phyloP scores from a whole-genome alignment of 2,329 filamentous ascomycete species.

The Gliomastix tumulicola region DNA sequence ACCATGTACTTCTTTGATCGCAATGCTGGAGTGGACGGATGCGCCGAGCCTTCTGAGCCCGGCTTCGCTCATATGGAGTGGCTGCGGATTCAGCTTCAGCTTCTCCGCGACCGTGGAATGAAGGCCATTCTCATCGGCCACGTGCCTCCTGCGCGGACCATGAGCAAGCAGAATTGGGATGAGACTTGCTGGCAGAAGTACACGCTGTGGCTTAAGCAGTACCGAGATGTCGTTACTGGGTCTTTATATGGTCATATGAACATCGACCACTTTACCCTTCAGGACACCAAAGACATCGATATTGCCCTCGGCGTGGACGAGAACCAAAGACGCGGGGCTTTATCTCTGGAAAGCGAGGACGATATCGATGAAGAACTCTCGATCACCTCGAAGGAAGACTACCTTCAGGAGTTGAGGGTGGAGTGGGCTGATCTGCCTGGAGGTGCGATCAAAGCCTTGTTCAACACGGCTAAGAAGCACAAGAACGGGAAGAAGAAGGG shows the following conservation, averaged over 20 bases:
- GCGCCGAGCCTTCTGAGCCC: constrained; percentile 68
- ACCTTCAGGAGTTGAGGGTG: constrained; percentile 69
- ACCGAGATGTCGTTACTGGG: constrained; percentile 78
- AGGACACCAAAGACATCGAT: constrained; percentile 74
- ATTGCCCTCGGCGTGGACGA: constrained; percentile 43
- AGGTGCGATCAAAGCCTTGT: constrained; percentile 21
- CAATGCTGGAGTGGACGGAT: constrained; percentile 91
- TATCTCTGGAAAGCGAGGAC: constrained; percentile 19
- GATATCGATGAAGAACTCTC: constrained; percentile 44
- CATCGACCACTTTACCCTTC: constrained; percentile 91
- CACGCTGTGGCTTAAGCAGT: constrained; percentile 82
- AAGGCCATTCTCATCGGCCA: constrained; percentile 94
- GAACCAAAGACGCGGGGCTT: too few species aligned
- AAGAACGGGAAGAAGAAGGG: constrained; percentile 37
- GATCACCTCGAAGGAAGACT: constrained; percentile 56
- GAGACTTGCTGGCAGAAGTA: constrained; percentile 99
- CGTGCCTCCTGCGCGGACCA: constrained; percentile 82
- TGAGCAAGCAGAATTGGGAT: constrained; percentile 84
- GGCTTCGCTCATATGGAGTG: constrained; percentile 96
- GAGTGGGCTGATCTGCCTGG: constrained; percentile 72
- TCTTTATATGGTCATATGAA: constrained; percentile 95
- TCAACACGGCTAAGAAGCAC: constrained; percentile 17
- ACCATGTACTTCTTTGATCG: constrained; percentile 94
- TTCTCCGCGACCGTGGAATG: constrained; percentile 76
- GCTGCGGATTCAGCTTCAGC: constrained; percentile 81